Evolutionary conservation across 148 eudicot species (phyloP), one percentile per base, ranked within the genome.

Genomic region (Pouteria glomerata): DNA sequence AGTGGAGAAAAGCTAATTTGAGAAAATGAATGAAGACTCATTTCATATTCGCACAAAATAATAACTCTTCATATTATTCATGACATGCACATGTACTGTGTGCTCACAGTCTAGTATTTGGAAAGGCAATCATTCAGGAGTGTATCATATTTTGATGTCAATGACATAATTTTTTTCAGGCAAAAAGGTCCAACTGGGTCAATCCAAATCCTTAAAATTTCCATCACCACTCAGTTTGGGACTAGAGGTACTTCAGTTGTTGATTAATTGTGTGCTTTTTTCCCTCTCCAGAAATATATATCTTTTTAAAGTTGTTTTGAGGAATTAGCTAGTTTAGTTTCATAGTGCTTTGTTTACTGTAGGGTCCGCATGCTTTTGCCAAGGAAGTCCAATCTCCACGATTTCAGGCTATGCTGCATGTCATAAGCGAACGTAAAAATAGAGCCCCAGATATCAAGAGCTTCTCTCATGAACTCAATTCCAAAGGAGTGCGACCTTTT

Each of bases 351-450:
- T 81, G 81, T 71, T 65, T 68, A 65, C 68, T 77, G 71, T 66
- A 96, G 99, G 94, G 85, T 68, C 68, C 74, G 72, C 80, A 82
- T 84, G 88, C 97, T 73, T 84, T 88, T 70, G 76, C 82, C 83
- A 95, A 91, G 82, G 98, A 95, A 83, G 85, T 92, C 80, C 96
- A 92, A 80, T 92, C 99, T 70, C 99, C 99, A 41, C 88, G 99
- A 21, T 90, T 95, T 74, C 96, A 84, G 77, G 97, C 99, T 70
- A 78, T 92, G 69, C 45, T 96, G 57, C 96, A 92, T 74, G 82
- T 84, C 66, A 96, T 97, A 16, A 92, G 99, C 74, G 93, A 90
- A 34, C 89, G 97, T 57, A 89, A 77, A 78, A 96, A 85, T 84
- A 90, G 85, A 85, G 79, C 76, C 21, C 85, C 87, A 3, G 96